These are phyloP conservation scores for Sugiyamaella boreocaroliniensis DNA, from an alignment of 805 yeast genomes.

Conservation along the genomic window DNA sequence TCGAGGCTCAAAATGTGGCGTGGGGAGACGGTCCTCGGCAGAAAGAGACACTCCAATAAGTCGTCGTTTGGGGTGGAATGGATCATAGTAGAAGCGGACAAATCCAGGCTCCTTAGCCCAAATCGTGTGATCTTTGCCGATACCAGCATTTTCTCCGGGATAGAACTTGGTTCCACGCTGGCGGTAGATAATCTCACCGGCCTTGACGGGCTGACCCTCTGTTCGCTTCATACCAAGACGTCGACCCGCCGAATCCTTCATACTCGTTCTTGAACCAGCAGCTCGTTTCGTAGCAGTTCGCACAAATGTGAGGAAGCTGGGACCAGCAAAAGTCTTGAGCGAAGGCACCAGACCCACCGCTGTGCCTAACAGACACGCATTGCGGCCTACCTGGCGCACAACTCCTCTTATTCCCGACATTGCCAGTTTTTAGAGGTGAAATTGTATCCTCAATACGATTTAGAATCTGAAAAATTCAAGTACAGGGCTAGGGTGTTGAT, in stretches of 20 bases:
- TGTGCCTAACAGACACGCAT: background rate
- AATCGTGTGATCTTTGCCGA: conserved; percentile 91
- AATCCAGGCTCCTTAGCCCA: conserved; percentile 89
- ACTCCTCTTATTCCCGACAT: background rate
- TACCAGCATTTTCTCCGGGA: conserved; percentile 81
- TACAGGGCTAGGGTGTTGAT: too few species aligned
- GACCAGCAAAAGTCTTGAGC: background rate
- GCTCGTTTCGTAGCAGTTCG: conserved; percentile 93
- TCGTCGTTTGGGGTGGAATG: conserved; percentile 90
- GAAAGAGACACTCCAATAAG: conserved; percentile 81
- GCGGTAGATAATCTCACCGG: conserved; percentile 84
- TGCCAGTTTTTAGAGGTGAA: background rate
- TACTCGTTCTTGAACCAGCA: conserved; percentile 89
- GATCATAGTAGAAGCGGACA: conserved; percentile 86
- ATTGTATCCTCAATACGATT: background rate
- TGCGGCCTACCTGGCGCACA: background rate
- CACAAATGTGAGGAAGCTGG: conserved; percentile 29
- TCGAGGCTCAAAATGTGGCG: conserved; percentile 86
- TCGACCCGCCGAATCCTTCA: conserved; percentile 92
- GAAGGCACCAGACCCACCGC: background rate
- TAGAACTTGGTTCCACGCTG: conserved; percentile 93
- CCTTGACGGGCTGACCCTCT: conserved; percentile 68
- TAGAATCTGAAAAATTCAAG: too few species aligned
- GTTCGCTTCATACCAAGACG: conserved; percentile 84
- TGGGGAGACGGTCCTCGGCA: conserved; percentile 62